Percentiles rank a stretch among this genome's conserved stretches.
Evolutionary conservation across 2,329 filamentous ascomycete genomes (phyloP).

Genomic region (Aureobasidium sp.): DNA sequence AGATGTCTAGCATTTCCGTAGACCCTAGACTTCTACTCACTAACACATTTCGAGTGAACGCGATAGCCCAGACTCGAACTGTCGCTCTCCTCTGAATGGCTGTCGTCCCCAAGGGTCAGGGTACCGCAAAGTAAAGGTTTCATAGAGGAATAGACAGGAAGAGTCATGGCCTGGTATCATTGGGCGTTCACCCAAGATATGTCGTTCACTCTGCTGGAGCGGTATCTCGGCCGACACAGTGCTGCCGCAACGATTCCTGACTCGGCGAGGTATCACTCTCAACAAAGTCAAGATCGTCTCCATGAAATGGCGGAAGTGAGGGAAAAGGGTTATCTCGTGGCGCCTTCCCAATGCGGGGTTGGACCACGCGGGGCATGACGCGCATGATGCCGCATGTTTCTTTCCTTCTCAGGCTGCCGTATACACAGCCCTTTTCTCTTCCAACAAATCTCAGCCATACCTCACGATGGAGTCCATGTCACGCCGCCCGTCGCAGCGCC

Average conservation of each 20-base stretch:
- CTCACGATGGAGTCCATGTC: conserved; percentile 1
- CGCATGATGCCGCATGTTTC: background rate
- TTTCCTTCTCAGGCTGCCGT: background rate
- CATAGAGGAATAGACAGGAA: too few species aligned
- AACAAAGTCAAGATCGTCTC: background rate
- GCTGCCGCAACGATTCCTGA: background rate
- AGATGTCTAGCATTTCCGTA: too few species aligned
- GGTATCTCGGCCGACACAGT: too few species aligned
- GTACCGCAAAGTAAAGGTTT: too few species aligned
- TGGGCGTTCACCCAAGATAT: too few species aligned
- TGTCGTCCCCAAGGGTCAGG: too few species aligned
- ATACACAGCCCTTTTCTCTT: background rate
- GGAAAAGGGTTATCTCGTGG: background rate
- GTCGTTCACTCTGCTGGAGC: too few species aligned
- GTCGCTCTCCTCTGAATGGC: too few species aligned
- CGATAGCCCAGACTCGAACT: too few species aligned
- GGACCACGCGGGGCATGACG: conserved; percentile 1
- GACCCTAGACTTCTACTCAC: too few species aligned
- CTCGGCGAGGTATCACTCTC: background rate
- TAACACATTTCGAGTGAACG: too few species aligned
- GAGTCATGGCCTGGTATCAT: too few species aligned
- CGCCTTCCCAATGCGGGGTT: background rate
- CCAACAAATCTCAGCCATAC: background rate
- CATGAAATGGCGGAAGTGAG: background rate
- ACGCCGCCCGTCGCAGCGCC: conserved; percentile 1